A percentile compares a stretch with the other conserved stretches of the same genome.
Evolutionary conservation across 768 basidiomycete genomes (phyloP).

Genomic region (Trametes cingulata): DNA sequence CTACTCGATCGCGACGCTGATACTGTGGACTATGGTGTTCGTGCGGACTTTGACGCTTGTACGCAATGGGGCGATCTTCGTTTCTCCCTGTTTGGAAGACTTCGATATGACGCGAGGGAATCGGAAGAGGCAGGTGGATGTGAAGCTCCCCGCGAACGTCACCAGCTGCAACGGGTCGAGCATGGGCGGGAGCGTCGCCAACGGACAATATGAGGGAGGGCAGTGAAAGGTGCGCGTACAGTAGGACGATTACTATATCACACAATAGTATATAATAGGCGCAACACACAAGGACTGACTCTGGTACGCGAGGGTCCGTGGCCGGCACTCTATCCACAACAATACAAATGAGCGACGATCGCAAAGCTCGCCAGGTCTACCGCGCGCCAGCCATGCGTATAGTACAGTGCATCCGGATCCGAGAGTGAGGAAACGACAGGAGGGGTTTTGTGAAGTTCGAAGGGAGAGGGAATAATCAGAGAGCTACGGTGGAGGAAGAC

Average conservation of each 20-base stretch:
- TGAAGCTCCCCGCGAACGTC: background rate
- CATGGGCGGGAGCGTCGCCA: background rate
- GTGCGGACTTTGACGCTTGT: constrained; percentile 41
- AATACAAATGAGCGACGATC: constrained; percentile 8
- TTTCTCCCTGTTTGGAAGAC: constrained; percentile 43
- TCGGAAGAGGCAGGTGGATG: background rate
- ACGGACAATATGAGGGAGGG: background rate
- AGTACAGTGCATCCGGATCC: constrained; percentile 7
- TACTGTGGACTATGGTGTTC: constrained; percentile 55
- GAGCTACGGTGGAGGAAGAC: constrained; percentile 12
- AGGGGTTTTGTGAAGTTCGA: background rate
- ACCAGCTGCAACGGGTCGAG: background rate
- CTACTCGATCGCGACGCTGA: constrained; percentile 49
- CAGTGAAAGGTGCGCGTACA: background rate
- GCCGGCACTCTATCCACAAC: constrained; percentile 19
- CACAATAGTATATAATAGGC: constrained; percentile 3
- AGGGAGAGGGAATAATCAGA: background rate
- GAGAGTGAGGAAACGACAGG: background rate
- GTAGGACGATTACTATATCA: constrained; percentile 3
- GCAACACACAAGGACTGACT: constrained; percentile 4
- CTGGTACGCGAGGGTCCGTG: constrained; percentile 17
- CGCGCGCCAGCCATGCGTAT: constrained; percentile 8
- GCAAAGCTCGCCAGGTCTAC: constrained; percentile 6
- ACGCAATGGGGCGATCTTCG: constrained; percentile 42
- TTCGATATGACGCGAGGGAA: constrained; percentile 16